These are phyloP conservation scores for Fraxinus platypoda DNA, from an alignment of 305 asterid species.

Conservation along the genomic window DNA sequence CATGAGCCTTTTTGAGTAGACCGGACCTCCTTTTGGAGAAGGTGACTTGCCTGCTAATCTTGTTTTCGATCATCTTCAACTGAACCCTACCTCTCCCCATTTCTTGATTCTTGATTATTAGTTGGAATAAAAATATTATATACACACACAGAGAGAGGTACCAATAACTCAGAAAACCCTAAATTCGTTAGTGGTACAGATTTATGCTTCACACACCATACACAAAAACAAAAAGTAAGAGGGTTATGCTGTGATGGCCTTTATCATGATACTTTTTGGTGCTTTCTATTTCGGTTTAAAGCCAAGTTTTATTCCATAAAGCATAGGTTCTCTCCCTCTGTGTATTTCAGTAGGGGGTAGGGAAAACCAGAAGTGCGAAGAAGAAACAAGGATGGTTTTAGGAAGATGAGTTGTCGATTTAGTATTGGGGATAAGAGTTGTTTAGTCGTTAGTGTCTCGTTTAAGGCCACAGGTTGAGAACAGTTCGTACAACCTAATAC, in stretches of 20 bases:
- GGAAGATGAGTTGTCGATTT: slow-evolving; percentile 41
- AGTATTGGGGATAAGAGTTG: slow-evolving; percentile 25
- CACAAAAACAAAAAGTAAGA: background rate
- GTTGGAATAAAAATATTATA: background rate
- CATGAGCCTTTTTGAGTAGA: slow-evolving; percentile 62
- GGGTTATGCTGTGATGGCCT: background rate
- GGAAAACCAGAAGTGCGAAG: slow-evolving; percentile 17
- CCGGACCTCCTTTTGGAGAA: slow-evolving; percentile 72
- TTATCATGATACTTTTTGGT: background rate
- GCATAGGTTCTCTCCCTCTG: background rate
- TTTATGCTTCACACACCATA: background rate
- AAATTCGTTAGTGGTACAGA: background rate
- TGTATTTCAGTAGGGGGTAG: background rate
- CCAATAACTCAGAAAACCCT: slow-evolving; percentile 25
- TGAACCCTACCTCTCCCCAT: slow-evolving; percentile 79
- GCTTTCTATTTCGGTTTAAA: slow-evolving; percentile 9
- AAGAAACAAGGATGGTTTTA: slow-evolving; percentile 14
- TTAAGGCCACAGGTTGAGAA: slow-evolving; percentile 17
- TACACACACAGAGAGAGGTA: background rate
- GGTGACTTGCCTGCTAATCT: slow-evolving; percentile 70
- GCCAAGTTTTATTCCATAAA: background rate
- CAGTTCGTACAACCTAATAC: slow-evolving; percentile 23
- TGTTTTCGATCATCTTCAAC: slow-evolving; percentile 71
- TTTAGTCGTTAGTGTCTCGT: slow-evolving; percentile 11
- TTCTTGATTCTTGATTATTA: background rate